Base-by-base conservation (phyloP, 2,329 filamentous ascomycete species). In the Trichoderma guizhouense region DNA sequence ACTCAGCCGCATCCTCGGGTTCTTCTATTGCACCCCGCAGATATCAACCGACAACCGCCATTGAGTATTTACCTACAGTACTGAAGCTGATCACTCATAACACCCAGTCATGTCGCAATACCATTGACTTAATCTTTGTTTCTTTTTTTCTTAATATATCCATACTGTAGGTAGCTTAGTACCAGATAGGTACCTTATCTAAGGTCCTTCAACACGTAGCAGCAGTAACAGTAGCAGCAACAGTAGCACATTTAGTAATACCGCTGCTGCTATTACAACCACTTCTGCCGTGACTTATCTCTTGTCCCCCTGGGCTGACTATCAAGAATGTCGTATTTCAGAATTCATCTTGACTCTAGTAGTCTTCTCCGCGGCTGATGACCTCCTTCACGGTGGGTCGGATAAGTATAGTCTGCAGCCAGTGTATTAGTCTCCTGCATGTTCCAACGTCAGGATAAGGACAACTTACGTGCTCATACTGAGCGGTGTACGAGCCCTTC, bases 401-500 rank as follows among this genome's bases (percentile, higher is more conserved):
- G 74, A 95, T 88, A 75, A 95, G 82, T 76, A 95, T 92, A 39
- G 92, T 93, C 91, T 93, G 69, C 28, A 21, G 65, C 43, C 32
- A 36, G 30, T 36, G 64, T 28, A 24, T 65, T 30, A 72, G 73
- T 26, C 28, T 53, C 34, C 36, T 51, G 36, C 61, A 32, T 36
- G 21, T 4, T 65, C 21, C 26, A 24, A 55, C 7, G 39, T 36
- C 18, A 34, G 34, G 11, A 30, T 1, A 4, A n/a, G 43, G 26
- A 21, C 28, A 7, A 89, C 92, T 88, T 84, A 97, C 94, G 84
- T 98, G 95, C 86, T 98, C 95, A 80, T 90, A 97, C 81, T 98
- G 95, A 74, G 95, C 95, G 30, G 94, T 97, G 82, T 97, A 97
- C 30, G 93, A 97, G 72, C 95, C 95, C 87, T 97, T 97, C 83